Conservation (phyloP, 1,284 basidiomycete genomes). For the Phylloboletellus chloephorus region DNA sequence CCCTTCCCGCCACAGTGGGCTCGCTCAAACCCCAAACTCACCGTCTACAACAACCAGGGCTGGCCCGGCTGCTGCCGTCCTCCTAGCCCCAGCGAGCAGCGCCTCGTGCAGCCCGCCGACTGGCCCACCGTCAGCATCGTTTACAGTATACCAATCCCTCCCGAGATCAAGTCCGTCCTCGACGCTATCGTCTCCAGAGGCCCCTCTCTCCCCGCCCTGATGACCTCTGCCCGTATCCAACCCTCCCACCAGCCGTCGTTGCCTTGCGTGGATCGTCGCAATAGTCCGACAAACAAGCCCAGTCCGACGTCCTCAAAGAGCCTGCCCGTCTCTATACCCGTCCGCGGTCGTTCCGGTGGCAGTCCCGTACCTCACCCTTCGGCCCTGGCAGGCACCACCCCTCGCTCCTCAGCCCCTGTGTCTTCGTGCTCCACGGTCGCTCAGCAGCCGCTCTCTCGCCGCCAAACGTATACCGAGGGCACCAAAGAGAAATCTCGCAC, state of each 20-base stretch:
- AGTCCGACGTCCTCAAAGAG: slow-evolving; percentile 31
- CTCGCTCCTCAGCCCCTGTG: slow-evolving; percentile 28
- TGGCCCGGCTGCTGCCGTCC: slow-evolving; percentile 83
- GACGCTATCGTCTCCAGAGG: slow-evolving; percentile 44
- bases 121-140: slow-evolving; percentile 73
- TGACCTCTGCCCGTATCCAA: slow-evolving; percentile 27
- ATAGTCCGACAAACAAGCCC: slow-evolving; percentile 39
- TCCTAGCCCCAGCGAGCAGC: slow-evolving; percentile 52
- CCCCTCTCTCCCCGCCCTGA: slow-evolving; percentile 22
- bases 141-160: slow-evolving; percentile 62
- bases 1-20: slow-evolving; percentile 53
- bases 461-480: slow-evolving; percentile 40
- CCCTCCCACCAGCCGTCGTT: slow-evolving; percentile 26
- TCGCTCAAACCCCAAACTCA: slow-evolving; percentile 47
- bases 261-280: slow-evolving; percentile 46
- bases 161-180: slow-evolving; percentile 60
- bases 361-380: slow-evolving; percentile 30
- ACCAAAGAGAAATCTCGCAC: slow-evolving; percentile 45
- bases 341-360: slow-evolving; percentile 31
- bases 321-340: slow-evolving; percentile 28
- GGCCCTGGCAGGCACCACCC: slow-evolving; percentile 23
- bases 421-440: slow-evolving; percentile 40
- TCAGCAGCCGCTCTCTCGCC: slow-evolving; percentile 40
- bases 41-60: slow-evolving; percentile 61
- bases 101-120: slow-evolving; percentile 63